Percentiles rank a stretch among this genome's conserved stretches.
These are phyloP conservation scores for Penicillium sp. DNA, from an alignment of 2,329 filamentous ascomycete genomes.

Conservation along the genomic window DNA sequence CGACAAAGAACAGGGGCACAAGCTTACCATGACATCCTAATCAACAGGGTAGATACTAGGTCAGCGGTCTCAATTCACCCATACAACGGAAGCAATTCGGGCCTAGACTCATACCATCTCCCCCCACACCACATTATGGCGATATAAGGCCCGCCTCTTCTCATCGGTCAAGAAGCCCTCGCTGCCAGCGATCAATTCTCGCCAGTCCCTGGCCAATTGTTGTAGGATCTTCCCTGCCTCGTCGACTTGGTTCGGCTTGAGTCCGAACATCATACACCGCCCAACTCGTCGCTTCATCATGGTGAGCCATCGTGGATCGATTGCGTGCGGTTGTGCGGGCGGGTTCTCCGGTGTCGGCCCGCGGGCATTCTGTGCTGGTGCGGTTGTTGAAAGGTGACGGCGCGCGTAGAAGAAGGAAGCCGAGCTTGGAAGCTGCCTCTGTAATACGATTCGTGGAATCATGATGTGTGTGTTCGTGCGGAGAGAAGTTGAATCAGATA, in stretches of 20 bases:
- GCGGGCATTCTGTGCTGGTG: slow-evolving; percentile 17
- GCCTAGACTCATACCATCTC: slow-evolving; percentile 65
- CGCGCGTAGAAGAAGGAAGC: slow-evolving; percentile 2
- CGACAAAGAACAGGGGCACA: not conserved
- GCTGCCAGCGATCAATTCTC: slow-evolving; percentile 67
- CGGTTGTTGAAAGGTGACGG: slow-evolving; percentile 23
- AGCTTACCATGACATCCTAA: slow-evolving; percentile 49
- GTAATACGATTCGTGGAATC: slow-evolving; percentile 20
- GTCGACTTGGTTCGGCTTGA: slow-evolving; percentile 56
- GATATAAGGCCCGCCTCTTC: slow-evolving; percentile 61
- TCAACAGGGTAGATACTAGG: slow-evolving; percentile 4
- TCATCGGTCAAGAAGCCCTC: slow-evolving; percentile 71
- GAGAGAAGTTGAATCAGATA: slow-evolving; percentile 8
- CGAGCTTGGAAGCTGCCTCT: slow-evolving; percentile 19
- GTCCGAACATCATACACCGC: slow-evolving; percentile 72
- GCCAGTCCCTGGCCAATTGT: slow-evolving; percentile 65
- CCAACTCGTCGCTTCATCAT: slow-evolving; percentile 67
- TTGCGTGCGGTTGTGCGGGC: slow-evolving; percentile 24
- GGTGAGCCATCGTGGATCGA: slow-evolving; percentile 66
- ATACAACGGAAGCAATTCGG: not conserved
- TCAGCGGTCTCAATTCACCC: slow-evolving; percentile 17
- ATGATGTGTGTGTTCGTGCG: slow-evolving; percentile 20
- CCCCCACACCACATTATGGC: slow-evolving; percentile 73
- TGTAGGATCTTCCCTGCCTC: slow-evolving; percentile 60
- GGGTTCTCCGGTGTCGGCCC: slow-evolving; percentile 11